Base-by-base conservation (phyloP, 352 stramenopile genomes). In the Globisporangium rhizosaccharum region DNA sequence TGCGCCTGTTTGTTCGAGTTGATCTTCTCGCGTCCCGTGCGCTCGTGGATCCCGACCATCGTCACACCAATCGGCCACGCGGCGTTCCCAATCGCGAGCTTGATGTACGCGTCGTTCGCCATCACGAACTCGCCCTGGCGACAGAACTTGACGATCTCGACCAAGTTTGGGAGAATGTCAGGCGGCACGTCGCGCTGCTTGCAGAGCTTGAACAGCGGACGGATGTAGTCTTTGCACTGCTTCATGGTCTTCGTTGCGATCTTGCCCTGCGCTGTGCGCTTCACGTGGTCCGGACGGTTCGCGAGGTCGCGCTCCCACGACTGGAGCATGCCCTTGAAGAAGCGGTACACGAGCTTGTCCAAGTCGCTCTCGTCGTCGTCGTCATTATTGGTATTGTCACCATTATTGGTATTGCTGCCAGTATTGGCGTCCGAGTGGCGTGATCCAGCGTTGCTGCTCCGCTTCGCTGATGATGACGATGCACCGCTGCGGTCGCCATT, bases 11-110 rank as follows among this genome's bases (percentile, higher is more conserved):
- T 99, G 73, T 97, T 92, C 30, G 88, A 90, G 61, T 98, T 93
- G 71, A 99, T 98, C 70, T 98, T 98, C 53, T 97, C 90, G 9
- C 92, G 85, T 3, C 96, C 96, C 47, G 87, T 94, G 56, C 96
- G 87, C 56, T 98, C 94, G 79, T 99, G 97, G 68, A 99, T 99
- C 23, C 97, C 97, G 28, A 99, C 96, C 93, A 98, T 99, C 8
- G 97, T 99, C 0, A 99, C 95, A 57, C 97, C 97, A 61, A 99
- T 99, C 2, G 97, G 97, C 97, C 97, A 99, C 45, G 97, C 93
- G 0, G 95, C 92, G 69, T 98, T 97, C 51, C 97, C 97, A 66
- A 99, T 99, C 3, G 96, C 94, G 11, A 99, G 84, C 66, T 97
- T 90, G 52, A 99, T 97, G 68, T 99, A 99, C 28, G 90, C 80